phyloP scores from a whole-genome alignment of 768 basidiomycete species.

The Lyophyllum semitale region DNA sequence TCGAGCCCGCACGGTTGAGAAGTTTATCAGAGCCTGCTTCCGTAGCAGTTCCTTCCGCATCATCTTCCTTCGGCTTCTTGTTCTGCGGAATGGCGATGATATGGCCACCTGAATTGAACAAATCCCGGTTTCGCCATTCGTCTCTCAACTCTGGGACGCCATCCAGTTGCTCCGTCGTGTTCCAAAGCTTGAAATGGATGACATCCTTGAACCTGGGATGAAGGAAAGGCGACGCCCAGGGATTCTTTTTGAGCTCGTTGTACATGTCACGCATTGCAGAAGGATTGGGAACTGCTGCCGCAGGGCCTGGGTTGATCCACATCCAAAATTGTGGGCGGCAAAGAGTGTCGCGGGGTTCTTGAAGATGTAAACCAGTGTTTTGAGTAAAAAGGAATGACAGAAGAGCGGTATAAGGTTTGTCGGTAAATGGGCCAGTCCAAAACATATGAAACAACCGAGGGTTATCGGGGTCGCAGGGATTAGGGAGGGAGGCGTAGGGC shows the following conservation, averaged over 20 bases:
- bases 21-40: conserved; percentile 45
- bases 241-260: conserved; percentile 75
- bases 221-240: conserved; percentile 95
- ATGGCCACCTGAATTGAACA: conserved; percentile 89
- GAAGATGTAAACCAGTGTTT: conserved; percentile 80
- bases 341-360: conserved; percentile 44
- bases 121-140: conserved; percentile 82
- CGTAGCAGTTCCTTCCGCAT: conserved; percentile 12
- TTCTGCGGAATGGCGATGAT: conserved; percentile 65
- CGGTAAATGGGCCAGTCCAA: conserved; percentile 98
- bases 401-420: conserved; percentile 96
- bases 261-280: conserved; percentile 83
- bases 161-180: conserved; percentile 96
- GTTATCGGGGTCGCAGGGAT: conserved; percentile 80
- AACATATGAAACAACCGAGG: conserved; percentile 97
- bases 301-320: conserved; percentile 99
- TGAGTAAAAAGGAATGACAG: conserved; percentile 96
- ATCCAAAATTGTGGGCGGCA: conserved; percentile 96
- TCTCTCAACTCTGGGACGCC: conserved; percentile 86
- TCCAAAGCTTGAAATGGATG: conserved; percentile 97
- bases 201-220: conserved; percentile 90
- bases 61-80: conserved; percentile 23
- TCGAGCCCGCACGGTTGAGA: conserved; percentile 81
- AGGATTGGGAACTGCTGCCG: conserved; percentile 85
- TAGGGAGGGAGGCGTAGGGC: conserved; percentile 55